Conservation (phyloP, 805 yeast genomes). For the Starmerella stigmatis region DNA sequence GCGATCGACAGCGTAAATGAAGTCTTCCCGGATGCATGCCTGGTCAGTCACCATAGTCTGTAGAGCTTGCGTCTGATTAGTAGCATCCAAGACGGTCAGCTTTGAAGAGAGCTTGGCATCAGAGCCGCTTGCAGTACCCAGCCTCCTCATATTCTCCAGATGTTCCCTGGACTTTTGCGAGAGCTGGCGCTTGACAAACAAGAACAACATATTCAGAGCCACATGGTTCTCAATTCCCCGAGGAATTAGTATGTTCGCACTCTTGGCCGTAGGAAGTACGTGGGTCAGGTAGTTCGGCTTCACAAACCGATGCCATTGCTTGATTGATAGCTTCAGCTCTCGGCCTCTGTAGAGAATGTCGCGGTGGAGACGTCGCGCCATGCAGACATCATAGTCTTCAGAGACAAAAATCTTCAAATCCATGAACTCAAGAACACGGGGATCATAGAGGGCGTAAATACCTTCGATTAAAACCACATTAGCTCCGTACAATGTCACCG, state of each 20-base stretch:
- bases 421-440: slow-evolving; percentile 59
- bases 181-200: slow-evolving; percentile 67
- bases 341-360: slow-evolving; percentile 82
- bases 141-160: slow-evolving; percentile 46
- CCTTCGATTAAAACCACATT: slow-evolving; percentile 91
- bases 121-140: slow-evolving; percentile 37
- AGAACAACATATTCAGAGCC: slow-evolving; percentile 70
- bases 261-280: slow-evolving; percentile 63
- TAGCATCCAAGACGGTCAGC: slow-evolving; percentile 21
- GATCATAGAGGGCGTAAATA: slow-evolving; percentile 67
- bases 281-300: slow-evolving; percentile 79
- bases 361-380: slow-evolving; percentile 76
- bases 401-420: slow-evolving; percentile 85
- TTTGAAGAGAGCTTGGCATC: slow-evolving; percentile 2
- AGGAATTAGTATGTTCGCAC: slow-evolving; percentile 85
- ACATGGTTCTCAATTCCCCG: slow-evolving; percentile 72
- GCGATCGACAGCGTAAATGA: slow-evolving; percentile 77
- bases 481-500: slow-evolving; percentile 80
- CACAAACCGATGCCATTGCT: slow-evolving; percentile 84
- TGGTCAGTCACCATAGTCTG: slow-evolving; percentile 56
- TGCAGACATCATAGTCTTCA: slow-evolving; percentile 85
- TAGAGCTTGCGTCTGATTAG: slow-evolving; percentile 62
- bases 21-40: slow-evolving; percentile 55
- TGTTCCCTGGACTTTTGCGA: slow-evolving; percentile 56
- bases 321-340: slow-evolving; percentile 67